Base-by-base conservation (phyloP, 805 yeast genomes). In the Wickerhamiella nectarea region DNA sequence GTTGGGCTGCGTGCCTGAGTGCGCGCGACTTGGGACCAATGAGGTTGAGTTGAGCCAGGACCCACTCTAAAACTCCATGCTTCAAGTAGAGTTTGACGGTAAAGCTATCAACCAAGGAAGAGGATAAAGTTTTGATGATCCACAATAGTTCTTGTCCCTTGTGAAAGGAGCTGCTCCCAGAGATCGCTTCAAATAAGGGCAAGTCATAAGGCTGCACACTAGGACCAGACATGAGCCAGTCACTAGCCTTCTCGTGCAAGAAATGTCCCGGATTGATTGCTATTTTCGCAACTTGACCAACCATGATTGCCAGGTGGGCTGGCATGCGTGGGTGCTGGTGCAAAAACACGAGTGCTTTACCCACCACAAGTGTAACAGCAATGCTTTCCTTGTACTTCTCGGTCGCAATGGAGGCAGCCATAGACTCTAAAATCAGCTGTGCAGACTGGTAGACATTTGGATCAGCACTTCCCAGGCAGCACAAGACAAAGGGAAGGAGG, bases 181-280 rank as follows among this genome's bases (percentile, higher is more conserved):
- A 8, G 15, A 54, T 45, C 10, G 43, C 38, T 9, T 46, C 41
- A 43, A 57, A 62, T 21, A 74, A 51, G 3, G 78, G 77, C 5
- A 74, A 52, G 12, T 71, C 75, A 43, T 59, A 57, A 0, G 55
- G 41, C 31, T 60, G 60, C 14, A 74, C 50, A 3, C 53, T 43
- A 4, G 83, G 78, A 31, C 74, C 72, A 4, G 73, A 62, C 29
- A 84, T 62, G 9, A 86, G 67, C 70, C 76, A 84, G 46, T 78
- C 71, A 52, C 69, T 74, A 0, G 75, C 74, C 50, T 75, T 74
- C 49, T 86, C 95, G 58, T 79, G 82, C 17, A 89, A 58, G 52
- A 69, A 70, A 49, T 83, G 89, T 0, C 77, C 74, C 0, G 96
- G 95, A 48, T 78, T 75, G 5, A 68, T 58, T 46, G 83, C 57